Conservation (phyloP, 305 asterid species). For the Stenogyne calaminthoides region DNA sequence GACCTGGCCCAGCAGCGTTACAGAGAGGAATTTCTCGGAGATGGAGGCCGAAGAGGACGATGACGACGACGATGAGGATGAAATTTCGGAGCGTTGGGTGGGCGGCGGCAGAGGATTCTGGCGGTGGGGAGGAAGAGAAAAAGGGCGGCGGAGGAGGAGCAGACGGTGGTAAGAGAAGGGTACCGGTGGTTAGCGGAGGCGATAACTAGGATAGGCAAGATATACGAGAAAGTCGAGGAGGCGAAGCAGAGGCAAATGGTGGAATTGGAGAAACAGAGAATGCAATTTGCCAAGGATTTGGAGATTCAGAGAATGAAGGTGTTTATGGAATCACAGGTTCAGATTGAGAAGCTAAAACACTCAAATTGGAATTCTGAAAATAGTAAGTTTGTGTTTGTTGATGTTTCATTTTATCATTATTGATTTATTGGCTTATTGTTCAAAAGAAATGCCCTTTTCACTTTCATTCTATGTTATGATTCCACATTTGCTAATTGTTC, state of each 20-base stretch:
- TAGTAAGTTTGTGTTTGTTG: slow-evolving; percentile 41
- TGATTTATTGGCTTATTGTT: background rate
- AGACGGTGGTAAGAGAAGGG: slow-evolving; percentile 43
- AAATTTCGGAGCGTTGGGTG: slow-evolving; percentile 26
- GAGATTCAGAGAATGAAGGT: slow-evolving; percentile 88
- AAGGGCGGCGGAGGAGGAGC: slow-evolving; percentile 23
- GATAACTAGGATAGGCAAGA: slow-evolving; percentile 54
- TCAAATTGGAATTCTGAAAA: slow-evolving; percentile 44
- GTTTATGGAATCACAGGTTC: slow-evolving; percentile 77
- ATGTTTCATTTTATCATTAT: too few relatives aligned
- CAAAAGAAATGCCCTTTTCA: background rate
- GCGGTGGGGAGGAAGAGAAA: slow-evolving; percentile 39
- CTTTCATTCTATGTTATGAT: background rate
- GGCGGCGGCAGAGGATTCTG: slow-evolving; percentile 26
- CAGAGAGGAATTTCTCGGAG: slow-evolving; percentile 66
- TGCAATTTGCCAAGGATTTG: slow-evolving; percentile 83
- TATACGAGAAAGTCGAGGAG: slow-evolving; percentile 79
- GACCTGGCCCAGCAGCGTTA: slow-evolving; percentile 47
- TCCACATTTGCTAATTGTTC: too few relatives aligned
- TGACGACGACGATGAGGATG: slow-evolving; percentile 38
- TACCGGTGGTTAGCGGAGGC: slow-evolving; percentile 66
- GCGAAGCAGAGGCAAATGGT: slow-evolving; percentile 83
- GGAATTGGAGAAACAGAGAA: slow-evolving; percentile 91
- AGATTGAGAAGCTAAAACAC: slow-evolving; percentile 67
- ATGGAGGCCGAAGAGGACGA: slow-evolving; percentile 54